phyloP scores from a whole-genome alignment of 2,329 filamentous ascomycete genomes.

The Mycosphaerelloides madeirae region DNA sequence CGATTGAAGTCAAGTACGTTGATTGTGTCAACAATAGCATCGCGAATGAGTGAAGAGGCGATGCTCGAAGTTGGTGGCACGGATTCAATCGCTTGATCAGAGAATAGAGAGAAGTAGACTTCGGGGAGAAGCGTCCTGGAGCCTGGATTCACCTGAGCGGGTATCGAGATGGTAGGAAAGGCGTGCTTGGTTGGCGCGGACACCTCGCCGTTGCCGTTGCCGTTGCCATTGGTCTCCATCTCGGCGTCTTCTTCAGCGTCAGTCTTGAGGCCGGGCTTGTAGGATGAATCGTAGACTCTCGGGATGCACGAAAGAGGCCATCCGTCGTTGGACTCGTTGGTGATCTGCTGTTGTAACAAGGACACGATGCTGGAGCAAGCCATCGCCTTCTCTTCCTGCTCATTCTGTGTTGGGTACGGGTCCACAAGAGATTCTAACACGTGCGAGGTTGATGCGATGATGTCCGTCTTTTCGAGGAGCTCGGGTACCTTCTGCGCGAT shows the following conservation, averaged over 20 bases:
- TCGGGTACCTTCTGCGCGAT: conserved; percentile 70
- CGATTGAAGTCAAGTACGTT: conserved; percentile 92
- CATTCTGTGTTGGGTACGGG: conserved; percentile 59
- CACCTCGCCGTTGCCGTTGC: conserved; percentile 59
- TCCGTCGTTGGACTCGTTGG: conserved; percentile 64
- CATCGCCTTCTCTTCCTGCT: conserved; percentile 59
- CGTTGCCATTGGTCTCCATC: conserved; percentile 49
- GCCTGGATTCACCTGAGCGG: conserved; percentile 69
- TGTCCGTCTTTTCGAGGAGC: conserved; percentile 87
- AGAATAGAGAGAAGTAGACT: conserved; percentile 88
- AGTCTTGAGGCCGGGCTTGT: conserved; percentile 15
- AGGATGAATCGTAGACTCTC: conserved; percentile 47
- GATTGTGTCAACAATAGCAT: conserved; percentile 85
- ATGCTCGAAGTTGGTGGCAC: conserved; percentile 74
- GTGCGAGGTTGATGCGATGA: conserved; percentile 86
- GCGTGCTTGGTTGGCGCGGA: conserved; percentile 56
- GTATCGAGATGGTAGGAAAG: conserved; percentile 71
- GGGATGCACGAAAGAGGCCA: conserved; percentile 69
- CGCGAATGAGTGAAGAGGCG: conserved; percentile 76
- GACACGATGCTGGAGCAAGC: conserved; percentile 68
- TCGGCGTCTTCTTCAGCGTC: conserved; percentile 24
- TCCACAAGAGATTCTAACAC: conserved; percentile 80
- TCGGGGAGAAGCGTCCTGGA: conserved; percentile 80
- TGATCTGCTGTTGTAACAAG: conserved; percentile 80
- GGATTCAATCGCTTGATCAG: conserved; percentile 74